Percentiles rank a stretch among this genome's conserved stretches.
Conservation (phyloP, 2,329 filamentous ascomycete genomes). For the Lecanosticta acicola region DNA sequence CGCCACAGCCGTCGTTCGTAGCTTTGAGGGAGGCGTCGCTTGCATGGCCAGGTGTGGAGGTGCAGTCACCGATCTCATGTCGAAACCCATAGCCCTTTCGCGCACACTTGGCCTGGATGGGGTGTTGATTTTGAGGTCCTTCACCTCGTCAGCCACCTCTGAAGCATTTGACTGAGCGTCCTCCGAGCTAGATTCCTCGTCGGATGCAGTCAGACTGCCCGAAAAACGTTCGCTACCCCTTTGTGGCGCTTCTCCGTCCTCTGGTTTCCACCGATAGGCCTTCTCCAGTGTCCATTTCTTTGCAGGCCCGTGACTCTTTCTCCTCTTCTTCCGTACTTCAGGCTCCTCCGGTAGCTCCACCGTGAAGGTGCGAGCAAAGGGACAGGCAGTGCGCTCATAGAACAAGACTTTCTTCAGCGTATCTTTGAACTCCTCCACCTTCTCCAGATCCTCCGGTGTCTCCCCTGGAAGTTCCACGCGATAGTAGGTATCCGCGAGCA, state of each 20-base stretch:
- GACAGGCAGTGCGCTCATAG: conserved; percentile 84
- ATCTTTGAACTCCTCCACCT: conserved; percentile 61
- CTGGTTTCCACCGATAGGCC: conserved; percentile 42
- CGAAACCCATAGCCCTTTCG: conserved; percentile 17
- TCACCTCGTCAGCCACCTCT: conserved; percentile 10
- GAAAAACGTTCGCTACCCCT: conserved; percentile 17
- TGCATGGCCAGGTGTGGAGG: conserved; percentile 41
- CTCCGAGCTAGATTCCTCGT: conserved; percentile 17
- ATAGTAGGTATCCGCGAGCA: conserved; percentile 79
- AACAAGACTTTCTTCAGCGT: conserved; percentile 68
- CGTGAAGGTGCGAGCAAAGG: conserved; percentile 72
- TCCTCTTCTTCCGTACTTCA: conserved; percentile 59
- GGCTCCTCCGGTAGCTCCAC: conserved; percentile 67
- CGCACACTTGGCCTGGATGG: conserved; percentile 18
- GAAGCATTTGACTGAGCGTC: conserved; percentile 13
- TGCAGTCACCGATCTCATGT: conserved; percentile 32
- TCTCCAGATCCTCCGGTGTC: conserved; percentile 57
- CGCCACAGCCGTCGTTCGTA: conserved; percentile 26
- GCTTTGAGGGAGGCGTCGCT: conserved; percentile 39
- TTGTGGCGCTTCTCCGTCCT: conserved; percentile 30
- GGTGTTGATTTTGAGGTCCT: conserved; percentile 14
- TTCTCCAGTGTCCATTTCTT: conserved; percentile 47
- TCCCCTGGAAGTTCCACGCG: conserved; percentile 75
- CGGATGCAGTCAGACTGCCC: conserved; percentile 16
- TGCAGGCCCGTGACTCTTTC: conserved; percentile 55